Conservation (phyloP, 1,139 yeast genomes). For the Lizanozyma gosingica region DNA sequence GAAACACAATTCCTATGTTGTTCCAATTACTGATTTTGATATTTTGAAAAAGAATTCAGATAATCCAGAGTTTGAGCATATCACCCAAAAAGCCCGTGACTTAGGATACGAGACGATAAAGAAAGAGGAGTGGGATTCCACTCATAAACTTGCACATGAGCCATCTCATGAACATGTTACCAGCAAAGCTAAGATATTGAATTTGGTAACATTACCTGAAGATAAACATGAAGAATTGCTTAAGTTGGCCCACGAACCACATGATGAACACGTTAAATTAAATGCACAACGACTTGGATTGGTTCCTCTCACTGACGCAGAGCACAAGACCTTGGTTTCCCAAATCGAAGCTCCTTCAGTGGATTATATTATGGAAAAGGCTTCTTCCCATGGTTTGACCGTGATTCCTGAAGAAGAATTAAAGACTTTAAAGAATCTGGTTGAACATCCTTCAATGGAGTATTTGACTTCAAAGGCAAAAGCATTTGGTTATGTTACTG, state of each 20-base stretch:
- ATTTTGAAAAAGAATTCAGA: conserved; percentile 6
- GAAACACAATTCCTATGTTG: not conserved
- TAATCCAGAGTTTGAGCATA: conserved; percentile 13
- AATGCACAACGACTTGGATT: conserved; percentile 5
- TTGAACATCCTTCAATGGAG: conserved; percentile 18
- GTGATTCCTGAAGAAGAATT: conserved; percentile 10
- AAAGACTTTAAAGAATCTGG: conserved; percentile 7
- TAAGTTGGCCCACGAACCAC: conserved; percentile 12
- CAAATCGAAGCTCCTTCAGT: conserved; percentile 8
- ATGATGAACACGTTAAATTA: conserved; percentile 7
- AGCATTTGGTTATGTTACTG: conserved; percentile 9
- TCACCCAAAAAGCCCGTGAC: conserved; percentile 15
- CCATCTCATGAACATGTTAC: conserved; percentile 21
- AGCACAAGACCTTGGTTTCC: conserved; percentile 6
- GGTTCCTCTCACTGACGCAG: conserved; percentile 4
- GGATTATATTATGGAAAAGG: conserved; percentile 10
- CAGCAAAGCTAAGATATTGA: conserved; percentile 19
- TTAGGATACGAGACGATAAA: conserved; percentile 21
- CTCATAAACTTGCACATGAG: conserved; percentile 1
- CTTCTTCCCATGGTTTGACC: conserved; percentile 2
- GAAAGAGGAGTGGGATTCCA: conserved; percentile 10
- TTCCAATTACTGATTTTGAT: conserved; percentile 3
- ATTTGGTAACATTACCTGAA: conserved; percentile 7
- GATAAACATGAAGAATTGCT: conserved; percentile 4
- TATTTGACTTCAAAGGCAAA: conserved; percentile 10